Conservation (phyloP, 805 yeast species). For the Starmera dryadoides region DNA sequence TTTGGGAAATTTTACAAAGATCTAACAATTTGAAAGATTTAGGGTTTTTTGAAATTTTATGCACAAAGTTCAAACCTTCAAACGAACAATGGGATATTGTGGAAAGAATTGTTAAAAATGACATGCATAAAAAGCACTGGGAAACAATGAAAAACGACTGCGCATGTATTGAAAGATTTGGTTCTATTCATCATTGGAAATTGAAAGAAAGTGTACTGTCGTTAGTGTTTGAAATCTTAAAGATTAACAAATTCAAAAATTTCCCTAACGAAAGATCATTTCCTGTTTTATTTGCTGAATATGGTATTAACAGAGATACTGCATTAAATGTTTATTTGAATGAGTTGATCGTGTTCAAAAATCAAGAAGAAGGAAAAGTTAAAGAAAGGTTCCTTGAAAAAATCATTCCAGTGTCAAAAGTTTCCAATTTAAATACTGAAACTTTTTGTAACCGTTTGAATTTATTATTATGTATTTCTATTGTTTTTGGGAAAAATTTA, state of each 20-base stretch:
- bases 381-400: conserved; percentile 14
- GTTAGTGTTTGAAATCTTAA: conserved; percentile 14
- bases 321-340: conserved; percentile 12
- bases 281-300: conserved; percentile 5
- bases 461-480: conserved; percentile 9
- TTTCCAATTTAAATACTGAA: conserved; percentile 3
- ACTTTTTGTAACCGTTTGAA: conserved; percentile 18
- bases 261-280: conserved; percentile 7
- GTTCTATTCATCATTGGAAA: conserved; percentile 5
- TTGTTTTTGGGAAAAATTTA: conserved; percentile 9
- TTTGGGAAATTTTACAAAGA: conserved; percentile 9
- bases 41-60: conserved; percentile 8
- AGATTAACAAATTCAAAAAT: conserved; percentile 13
- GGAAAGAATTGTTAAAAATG: background rate
- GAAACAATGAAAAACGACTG: conserved; percentile 6
- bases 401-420: conserved; percentile 14
- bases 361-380: conserved; percentile 1
- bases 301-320: conserved; percentile 8
- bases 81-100: conserved; percentile 7
- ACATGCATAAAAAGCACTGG: background rate
- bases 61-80: conserved; percentile 3
- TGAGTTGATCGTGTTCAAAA: conserved; percentile 4
- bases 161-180: conserved; percentile 3
- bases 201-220: conserved; percentile 8
- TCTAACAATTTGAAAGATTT: conserved; percentile 6